Conservation (phyloP, 371 early-diverging fungal genomes). For the Actinomortierella wolfii region DNA sequence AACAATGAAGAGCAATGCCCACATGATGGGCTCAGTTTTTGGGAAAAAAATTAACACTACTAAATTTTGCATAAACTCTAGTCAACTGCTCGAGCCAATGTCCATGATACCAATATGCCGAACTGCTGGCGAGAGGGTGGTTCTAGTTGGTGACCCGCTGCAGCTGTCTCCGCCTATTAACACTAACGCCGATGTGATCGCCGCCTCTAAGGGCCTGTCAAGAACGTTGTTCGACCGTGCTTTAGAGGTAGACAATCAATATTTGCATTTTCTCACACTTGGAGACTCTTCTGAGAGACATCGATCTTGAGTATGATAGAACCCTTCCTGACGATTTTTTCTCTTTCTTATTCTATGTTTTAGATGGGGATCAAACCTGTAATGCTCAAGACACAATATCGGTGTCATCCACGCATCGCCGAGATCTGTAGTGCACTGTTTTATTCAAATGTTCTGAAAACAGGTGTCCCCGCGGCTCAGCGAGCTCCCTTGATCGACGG, state of each 20-base stretch:
- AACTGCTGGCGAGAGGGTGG: conserved; percentile 62
- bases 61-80: background rate
- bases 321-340: background rate
- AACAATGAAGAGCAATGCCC: too few relatives aligned
- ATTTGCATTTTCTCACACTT: too few relatives aligned
- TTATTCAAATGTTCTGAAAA: conserved; percentile 64
- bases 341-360: background rate
- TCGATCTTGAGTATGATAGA: too few relatives aligned
- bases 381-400: conserved; percentile 85
- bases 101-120: conserved; percentile 80
- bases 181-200: conserved; percentile 48
- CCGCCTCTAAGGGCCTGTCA: conserved; percentile 71
- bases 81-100: conserved; percentile 87
- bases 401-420: conserved; percentile 89
- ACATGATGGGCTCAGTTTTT: too few relatives aligned
- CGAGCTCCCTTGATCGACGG: conserved; percentile 59
- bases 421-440: conserved; percentile 81
- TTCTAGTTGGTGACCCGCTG: conserved; percentile 93
- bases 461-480: conserved; percentile 59
- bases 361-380: conserved; percentile 56
- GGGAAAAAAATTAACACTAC: too few relatives aligned
- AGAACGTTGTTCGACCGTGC: conserved; percentile 88
- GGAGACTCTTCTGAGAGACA: too few relatives aligned
- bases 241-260: conserved; percentile 50
- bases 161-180: conserved; percentile 89